A percentile compares a stretch with the other conserved stretches of the same genome.
Conservation (phyloP, 345 rosid species). For the Erodium maritimum region DNA sequence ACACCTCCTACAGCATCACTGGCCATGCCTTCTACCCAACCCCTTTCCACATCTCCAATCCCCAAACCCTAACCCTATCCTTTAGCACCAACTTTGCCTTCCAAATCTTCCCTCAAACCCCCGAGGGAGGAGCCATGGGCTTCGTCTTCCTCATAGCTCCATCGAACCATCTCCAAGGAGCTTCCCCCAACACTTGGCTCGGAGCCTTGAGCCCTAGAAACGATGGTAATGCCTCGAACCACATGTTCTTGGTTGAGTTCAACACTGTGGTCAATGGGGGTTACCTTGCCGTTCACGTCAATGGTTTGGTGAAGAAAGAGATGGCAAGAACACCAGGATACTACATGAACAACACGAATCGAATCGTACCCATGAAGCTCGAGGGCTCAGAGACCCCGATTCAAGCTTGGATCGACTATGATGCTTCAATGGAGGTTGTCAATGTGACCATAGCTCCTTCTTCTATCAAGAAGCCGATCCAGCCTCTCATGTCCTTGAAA, state of each 20-base stretch:
- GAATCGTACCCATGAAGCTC: conserved; percentile 11
- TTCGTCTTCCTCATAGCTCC: neutral
- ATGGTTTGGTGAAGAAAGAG: conserved; percentile 24
- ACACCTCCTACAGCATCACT: neutral
- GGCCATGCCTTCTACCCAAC: neutral
- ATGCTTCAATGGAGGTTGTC: conserved; percentile 15
- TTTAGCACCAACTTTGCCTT: neutral
- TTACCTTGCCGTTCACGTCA: conserved; percentile 29
- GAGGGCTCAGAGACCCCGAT: conserved; percentile 17
- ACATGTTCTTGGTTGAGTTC: conserved; percentile 47
- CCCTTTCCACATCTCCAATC: neutral
- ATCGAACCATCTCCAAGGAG: neutral
- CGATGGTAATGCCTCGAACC: conserved; percentile 9
- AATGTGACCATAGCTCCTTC: conserved; percentile 40
- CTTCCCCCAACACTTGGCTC: neutral
- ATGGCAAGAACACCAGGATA: conserved; percentile 30
- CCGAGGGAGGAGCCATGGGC: neutral
- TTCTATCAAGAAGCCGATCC: conserved; percentile 21
- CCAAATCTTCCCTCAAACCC: neutral
- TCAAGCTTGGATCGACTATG: conserved; percentile 50
- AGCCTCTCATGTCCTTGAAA: conserved; percentile 29
- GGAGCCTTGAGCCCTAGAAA: neutral
- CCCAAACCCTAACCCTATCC: too few relatives aligned
- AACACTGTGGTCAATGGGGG: conserved; percentile 30
- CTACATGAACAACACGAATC: conserved; percentile 12